Base-by-base conservation (phyloP, 306 rosid species). In the Rubus idaeus region DNA sequence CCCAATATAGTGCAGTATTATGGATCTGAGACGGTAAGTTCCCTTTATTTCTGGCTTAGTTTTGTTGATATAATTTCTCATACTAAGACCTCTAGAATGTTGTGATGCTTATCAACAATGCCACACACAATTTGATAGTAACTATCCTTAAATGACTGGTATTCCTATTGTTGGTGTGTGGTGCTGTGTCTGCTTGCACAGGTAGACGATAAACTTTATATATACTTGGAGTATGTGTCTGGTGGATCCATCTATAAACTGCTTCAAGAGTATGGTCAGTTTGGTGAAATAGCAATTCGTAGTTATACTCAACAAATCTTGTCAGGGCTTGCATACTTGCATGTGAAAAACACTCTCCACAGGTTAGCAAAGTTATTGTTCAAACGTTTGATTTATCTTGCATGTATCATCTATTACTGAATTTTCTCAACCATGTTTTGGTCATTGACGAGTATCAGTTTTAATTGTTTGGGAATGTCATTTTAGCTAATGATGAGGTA, bases 321-420 rank as follows among this genome's bases (percentile, higher is more conserved):
- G 82, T 92, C 93, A 4, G 98, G 98, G 87, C 98, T 94, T 84
- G 93, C 97, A 68, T 94, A 80, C 87, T 82, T 94, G 83, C 98
- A 94, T 80, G 78, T 89, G 61, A 94, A 92, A 83, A 88, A 87
- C 84, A 92, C 98, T 76, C 92, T 94, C 76, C 98, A 94, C 75
- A 87, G 98, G 98, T 94, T 74, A 81, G 78, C 63, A 41, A 74
- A 49, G 75, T 77, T 57, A 18, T 70, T 66, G 64, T 21, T 20
- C 16, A 64, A 52, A 56, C 44, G 21, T 64, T 40, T 10, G 47
- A 57, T 61, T 78, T 58, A 56, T 63, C 39, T 30, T 61, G n/a
- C 18, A 20, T 45, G 12, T 16, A 45, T 69, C 20, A 45, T 10
- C 51, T 18, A 6, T 42, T 2, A 14, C 70, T n/a, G 11, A 6